Base-by-base conservation (phyloP, 108 stramenopile species). In the Fragilaria crotonensis region DNA sequence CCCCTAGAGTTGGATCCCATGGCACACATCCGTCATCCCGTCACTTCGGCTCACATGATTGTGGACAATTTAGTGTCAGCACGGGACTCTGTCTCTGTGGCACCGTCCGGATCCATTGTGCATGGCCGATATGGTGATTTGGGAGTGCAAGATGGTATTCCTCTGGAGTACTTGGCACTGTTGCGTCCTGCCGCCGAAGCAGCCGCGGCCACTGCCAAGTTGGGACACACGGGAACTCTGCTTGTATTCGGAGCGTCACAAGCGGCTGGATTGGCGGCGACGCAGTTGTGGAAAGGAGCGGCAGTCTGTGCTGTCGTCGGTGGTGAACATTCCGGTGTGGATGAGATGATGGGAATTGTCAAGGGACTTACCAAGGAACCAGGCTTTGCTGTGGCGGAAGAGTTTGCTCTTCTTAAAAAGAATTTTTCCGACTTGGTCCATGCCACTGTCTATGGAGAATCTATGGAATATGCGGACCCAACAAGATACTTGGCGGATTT, bases 281-380 rank as follows among this genome's bases (percentile, higher is more conserved):
- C 79, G 19, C 90, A 91, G 66, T 54, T 91, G 36, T 85, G 84
- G 5, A 52, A 63, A 11, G 81, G 76, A 45, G 57, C 77, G 55
- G 84, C 90, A 11, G 89, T 90, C 23, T 81, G 87, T 25, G 90
- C 81, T 7, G 90, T 91, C 30, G 84, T 91, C 19, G 82, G 72
- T 47, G 79, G 79, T 25, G 75, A 81, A 30, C 90, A 91, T 32
- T 81, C 90, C 3, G 83, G 82, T 3, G 59, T 83, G 54, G 83
- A 77, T 45, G 82, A 81, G 48, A 77, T 87, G 78, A 70, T 87
- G 44, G 85, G 81, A 41, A 75, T 66, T 20, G 56, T 91, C 59
- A 91, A 87, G 67, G 78, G 73, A 27, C 62, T 87, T 78, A 78
- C 87, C 21, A 56, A 67, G 0, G 86, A 87, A 50, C 86, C 90